These are phyloP conservation scores for Trichocladium uniseriatum DNA, from an alignment of 495 filamentous ascomycete species.

Conservation along the genomic window DNA sequence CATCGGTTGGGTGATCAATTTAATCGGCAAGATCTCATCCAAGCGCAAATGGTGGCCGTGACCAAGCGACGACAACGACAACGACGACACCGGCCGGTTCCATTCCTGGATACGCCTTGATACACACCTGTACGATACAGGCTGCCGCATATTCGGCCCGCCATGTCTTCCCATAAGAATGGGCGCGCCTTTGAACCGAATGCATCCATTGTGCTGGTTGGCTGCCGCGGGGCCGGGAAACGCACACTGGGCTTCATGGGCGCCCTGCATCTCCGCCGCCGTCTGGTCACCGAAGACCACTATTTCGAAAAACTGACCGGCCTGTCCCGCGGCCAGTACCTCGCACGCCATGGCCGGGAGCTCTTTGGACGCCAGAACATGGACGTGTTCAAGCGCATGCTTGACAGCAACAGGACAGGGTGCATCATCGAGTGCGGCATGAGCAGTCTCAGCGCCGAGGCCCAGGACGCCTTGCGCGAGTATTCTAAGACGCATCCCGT, in stretches of 20 bases:
- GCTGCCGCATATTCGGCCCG: not conserved
- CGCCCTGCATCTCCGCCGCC: conserved; percentile 59
- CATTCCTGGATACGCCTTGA: no score
- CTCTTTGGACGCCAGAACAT: conserved; percentile 54
- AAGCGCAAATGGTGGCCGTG: conserved; percentile 4
- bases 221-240: conserved; percentile 67
- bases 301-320: conserved; percentile 61
- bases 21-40: no score
- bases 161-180: conserved; percentile 27
- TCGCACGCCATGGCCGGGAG: conserved; percentile 49
- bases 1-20: no score
- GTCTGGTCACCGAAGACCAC: conserved; percentile 62
- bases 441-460: conserved; percentile 43
- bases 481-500: conserved; percentile 61
- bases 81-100: not conserved
- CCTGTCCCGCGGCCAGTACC: conserved; percentile 49
- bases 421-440: conserved; percentile 67
- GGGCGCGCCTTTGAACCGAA: conserved; percentile 46
- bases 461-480: conserved; percentile 48
- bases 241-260: conserved; percentile 68
- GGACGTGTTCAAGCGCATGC: conserved; percentile 54
- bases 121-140: no score
- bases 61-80: not conserved
- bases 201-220: conserved; percentile 66
- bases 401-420: conserved; percentile 51